Conservation (phyloP, 2,329 filamentous ascomycete genomes). For the Talaromyces sp. region DNA sequence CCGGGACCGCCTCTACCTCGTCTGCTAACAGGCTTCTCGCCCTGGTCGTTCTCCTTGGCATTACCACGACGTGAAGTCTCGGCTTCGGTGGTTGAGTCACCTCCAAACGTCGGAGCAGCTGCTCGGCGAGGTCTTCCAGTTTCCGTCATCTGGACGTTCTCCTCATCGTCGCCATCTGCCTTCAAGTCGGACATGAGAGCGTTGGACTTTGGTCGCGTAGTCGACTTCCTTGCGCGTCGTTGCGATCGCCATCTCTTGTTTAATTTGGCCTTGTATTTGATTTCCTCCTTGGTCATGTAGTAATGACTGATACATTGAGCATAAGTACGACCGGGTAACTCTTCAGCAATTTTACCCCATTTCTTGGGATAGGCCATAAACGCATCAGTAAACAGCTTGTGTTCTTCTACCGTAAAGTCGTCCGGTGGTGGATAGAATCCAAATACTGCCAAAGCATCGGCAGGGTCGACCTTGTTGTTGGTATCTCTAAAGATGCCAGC, state of each 20-base stretch:
- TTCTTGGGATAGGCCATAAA: constrained; percentile 50
- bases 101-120: constrained; percentile 49
- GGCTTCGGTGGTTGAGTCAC: constrained; percentile 32
- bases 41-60: constrained; percentile 34
- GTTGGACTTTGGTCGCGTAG: constrained; percentile 44
- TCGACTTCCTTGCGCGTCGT: constrained; percentile 36
- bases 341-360: constrained; percentile 51
- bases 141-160: constrained; percentile 46
- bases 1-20: constrained; percentile 33
- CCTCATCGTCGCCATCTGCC: constrained; percentile 44
- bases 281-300: constrained; percentile 49
- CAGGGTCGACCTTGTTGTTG: constrained; percentile 41
- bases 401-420: constrained; percentile 48
- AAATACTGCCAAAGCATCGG: constrained; percentile 42
- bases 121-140: constrained; percentile 49
- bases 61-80: constrained; percentile 36
- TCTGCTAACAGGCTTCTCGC: constrained; percentile 34
- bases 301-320: constrained; percentile 51
- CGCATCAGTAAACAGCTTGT: constrained; percentile 45
- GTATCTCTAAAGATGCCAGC: constrained; percentile 45
- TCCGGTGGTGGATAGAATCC: constrained; percentile 45
- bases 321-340: constrained; percentile 45
- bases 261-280: constrained; percentile 49
- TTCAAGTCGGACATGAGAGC: constrained; percentile 48
- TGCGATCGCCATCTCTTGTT: constrained; percentile 45